Evolutionary conservation across 495 filamentous ascomycete genomes (phyloP), one percentile per base, ranked within the genome.

Genomic region (Hypoxylon cercidicola): DNA sequence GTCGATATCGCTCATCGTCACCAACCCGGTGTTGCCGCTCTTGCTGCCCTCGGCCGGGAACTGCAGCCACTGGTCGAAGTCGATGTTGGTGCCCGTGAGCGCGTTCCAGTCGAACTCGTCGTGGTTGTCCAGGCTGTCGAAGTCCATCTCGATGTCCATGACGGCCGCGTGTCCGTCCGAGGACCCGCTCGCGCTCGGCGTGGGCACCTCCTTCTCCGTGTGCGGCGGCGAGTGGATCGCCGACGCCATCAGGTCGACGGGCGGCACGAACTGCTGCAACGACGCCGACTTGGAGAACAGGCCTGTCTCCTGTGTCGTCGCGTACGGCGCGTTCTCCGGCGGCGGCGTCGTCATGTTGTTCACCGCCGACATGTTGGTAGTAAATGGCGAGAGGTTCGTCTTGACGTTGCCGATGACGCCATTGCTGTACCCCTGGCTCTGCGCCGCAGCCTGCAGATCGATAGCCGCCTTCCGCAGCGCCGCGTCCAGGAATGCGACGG

Each of bases 401-500:
- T 71, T 74, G 1, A 72, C 40, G 1, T 30, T 66, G 21, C 55
- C 60, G 37, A 70, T 60, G n/a, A 66, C 44, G 41, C 60, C 40
- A 23, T 51, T 59, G 18, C 32, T 61, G 46, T 50, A 59, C 10
- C 53, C 48, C 28, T 62, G 60, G 20, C 52, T 60, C 58, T 68
- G 70, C 9, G 50, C 54, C 9, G 55, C 25, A 34, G 59, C 58
- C 35, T 73, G 72, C 23, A 62, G 23, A 50, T 79, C 79, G 34
- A 92, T 91, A 55, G 88, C 86, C 0, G 90, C 91, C 75, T 93
- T 93, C 60, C 89, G 85, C 49, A 93, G 89, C 0, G 92, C 91
- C 4, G 90, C 90, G 68, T 95, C 89, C 18, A 97, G 79, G 79
- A 97, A 96, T 12, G 89, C 88, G 2, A 87, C 91, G 16, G 90